A percentile compares a stretch with the other conserved stretches of the same genome.
Evolutionary conservation across 2,329 filamentous ascomycete genomes (phyloP).

Genomic region (Apiospora aurea): DNA sequence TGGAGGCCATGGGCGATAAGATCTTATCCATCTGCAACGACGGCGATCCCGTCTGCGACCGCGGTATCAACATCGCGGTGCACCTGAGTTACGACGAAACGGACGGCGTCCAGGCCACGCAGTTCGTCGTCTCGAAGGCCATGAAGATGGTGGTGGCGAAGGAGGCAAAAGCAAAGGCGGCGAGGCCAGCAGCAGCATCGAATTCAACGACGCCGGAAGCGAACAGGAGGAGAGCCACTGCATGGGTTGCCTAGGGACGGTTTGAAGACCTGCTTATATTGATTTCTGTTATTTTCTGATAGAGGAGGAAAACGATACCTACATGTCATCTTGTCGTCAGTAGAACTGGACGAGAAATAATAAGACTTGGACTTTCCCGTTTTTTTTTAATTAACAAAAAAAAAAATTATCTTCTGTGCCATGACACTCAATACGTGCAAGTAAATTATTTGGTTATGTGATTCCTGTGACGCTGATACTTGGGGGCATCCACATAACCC

Average conservation of each 20-base stretch:
- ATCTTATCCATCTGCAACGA: constrained; percentile 33
- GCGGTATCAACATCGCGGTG: constrained; percentile 30
- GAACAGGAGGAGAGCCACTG: background rate
- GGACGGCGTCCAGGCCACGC: constrained; percentile 29
- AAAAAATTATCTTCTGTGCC: background rate
- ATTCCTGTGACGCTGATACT: background rate
- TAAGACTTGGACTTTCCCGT: background rate
- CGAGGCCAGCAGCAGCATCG: background rate
- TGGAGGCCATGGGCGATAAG: constrained; percentile 28
- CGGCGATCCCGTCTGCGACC: constrained; percentile 33
- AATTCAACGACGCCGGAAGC: background rate
- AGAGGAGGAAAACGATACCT: background rate
- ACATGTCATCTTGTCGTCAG: background rate
- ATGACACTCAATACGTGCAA: background rate
- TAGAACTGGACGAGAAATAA: background rate
- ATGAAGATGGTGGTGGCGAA: background rate
- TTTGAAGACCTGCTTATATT: background rate
- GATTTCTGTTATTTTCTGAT: background rate
- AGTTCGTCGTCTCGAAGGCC: constrained; percentile 29
- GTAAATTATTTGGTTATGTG: no score
- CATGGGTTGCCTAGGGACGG: background rate
- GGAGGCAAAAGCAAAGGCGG: background rate
- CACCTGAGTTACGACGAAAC: constrained; percentile 32
- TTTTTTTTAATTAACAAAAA: background rate
- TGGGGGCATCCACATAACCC: background rate